phyloP scores from a whole-genome alignment of 257 asterid genomes.

The Nicotiana attenuata region DNA sequence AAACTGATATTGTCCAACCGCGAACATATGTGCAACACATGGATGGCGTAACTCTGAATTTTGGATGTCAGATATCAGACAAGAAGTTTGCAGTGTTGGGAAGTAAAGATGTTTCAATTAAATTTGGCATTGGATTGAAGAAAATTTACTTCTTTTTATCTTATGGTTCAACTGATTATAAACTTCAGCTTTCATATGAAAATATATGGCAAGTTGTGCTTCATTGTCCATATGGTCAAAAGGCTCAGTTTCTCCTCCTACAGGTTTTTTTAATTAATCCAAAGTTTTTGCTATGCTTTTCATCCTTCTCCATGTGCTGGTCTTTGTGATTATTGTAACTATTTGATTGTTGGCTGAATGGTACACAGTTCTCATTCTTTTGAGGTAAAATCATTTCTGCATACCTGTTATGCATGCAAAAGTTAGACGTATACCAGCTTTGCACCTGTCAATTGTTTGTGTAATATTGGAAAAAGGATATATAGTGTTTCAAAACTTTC shows the following conservation, averaged over 20 bases:
- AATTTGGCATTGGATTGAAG: slow-evolving; percentile 58
- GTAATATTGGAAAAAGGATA: not conserved
- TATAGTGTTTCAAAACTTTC: not conserved
- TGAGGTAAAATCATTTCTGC: not conserved
- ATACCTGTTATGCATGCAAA: not conserved
- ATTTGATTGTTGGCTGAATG: not conserved
- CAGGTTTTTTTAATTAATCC: slow-evolving; percentile 47
- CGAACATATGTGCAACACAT: slow-evolving; percentile 28
- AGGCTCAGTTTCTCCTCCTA: slow-evolving; percentile 42
- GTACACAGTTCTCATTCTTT: not conserved
- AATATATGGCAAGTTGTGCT: slow-evolving; percentile 70
- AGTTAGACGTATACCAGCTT: not conserved
- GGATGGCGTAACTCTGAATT: slow-evolving; percentile 36
- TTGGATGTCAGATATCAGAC: slow-evolving; percentile 60
- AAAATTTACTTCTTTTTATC: slow-evolving; percentile 40
- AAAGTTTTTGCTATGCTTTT: not conserved
- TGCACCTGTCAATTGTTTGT: not conserved
- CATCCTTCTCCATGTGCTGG: not conserved
- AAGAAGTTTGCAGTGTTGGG: slow-evolving; percentile 50
- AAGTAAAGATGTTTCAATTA: slow-evolving; percentile 26
- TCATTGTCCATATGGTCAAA: slow-evolving; percentile 24
- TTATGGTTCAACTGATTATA: slow-evolving; percentile 30
- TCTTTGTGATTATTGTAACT: not conserved
- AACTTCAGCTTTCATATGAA: slow-evolving; percentile 70
- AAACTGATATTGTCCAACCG: slow-evolving; percentile 35